Evolutionary conservation across 805 yeast genomes (phyloP), one percentile per base, ranked within the genome.

Genomic region (Diddensiella santjacobensis): DNA sequence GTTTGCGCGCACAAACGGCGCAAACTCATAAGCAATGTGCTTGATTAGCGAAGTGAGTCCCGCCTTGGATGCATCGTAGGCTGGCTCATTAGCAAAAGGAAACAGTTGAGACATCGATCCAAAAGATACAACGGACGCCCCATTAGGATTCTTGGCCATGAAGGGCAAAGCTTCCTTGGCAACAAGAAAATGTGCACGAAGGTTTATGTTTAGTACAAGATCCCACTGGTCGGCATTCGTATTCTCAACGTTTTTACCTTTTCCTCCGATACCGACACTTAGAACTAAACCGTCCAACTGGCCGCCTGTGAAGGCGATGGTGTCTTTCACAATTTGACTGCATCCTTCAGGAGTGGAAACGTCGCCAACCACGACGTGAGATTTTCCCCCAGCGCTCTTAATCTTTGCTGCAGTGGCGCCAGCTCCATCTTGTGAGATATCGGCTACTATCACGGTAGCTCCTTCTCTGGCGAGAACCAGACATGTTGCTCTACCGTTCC

Each of bases 121-220:
- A 17, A 35, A 35, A 8, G 38, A 35, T 15, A 35, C 38, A 15
- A 35, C 15, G n/a, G 38, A 35, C 8, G 38, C 38, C 10, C 38
- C 38, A 15, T 35, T 35, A 35, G 38, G 38, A 15, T 35, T 35
- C 38, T 35, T 35, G 38, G 38, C 38, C 38, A 35, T 35, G 38
- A 8, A 15, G 6, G 38, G 38, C 38, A 35, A 17, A 15, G 38
- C 38, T 35, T 35, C 38, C 18, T 35, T 35, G 38, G 38, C 38
- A 17, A 35, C 38, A 35, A 35, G 38, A 17, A 35, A 35, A 15
- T 35, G 38, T 6, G 38, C n/a, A 35, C 38, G 38, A 13, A 35
- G 38, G 38, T 35, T 35, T 8, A 35, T 35, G 38, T 35, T 35
- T 17, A 35, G n/a, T 6, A 35, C 38, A 6, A 35, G 8, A 15